These are phyloP conservation scores for Boletus rex-veris DNA, from an alignment of 768 basidiomycete genomes.

Conservation along the genomic window DNA sequence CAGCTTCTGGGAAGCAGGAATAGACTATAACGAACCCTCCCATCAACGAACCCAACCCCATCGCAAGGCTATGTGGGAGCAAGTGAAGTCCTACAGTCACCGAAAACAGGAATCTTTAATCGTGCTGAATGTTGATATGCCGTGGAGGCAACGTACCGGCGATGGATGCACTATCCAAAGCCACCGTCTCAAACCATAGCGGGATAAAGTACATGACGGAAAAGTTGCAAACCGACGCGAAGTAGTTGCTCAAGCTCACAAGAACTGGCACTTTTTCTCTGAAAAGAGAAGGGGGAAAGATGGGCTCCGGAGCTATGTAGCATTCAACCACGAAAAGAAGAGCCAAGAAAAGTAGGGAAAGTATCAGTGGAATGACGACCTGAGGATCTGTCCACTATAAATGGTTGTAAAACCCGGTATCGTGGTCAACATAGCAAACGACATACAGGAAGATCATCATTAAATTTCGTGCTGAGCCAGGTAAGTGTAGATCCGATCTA, in stretches of 20 bases:
- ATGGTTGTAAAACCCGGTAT: not conserved
- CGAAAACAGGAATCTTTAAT: too few relatives aligned
- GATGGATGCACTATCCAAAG: slow-evolving; percentile 6
- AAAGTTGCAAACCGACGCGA: slow-evolving; percentile 11
- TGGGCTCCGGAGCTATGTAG: slow-evolving; percentile 6
- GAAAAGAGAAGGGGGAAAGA: slow-evolving; percentile 9
- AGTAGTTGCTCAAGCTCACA: slow-evolving; percentile 6
- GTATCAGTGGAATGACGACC: slow-evolving; percentile 7
- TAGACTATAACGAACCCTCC: not conserved
- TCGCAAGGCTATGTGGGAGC: slow-evolving; percentile 12
- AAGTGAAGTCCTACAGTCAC: slow-evolving; percentile 10
- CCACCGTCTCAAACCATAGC: slow-evolving; percentile 15
- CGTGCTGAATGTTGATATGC: too few relatives aligned
- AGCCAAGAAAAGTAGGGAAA: slow-evolving; percentile 6
- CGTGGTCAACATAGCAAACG: too few relatives aligned
- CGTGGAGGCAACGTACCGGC: slow-evolving; percentile 3
- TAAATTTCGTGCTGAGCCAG: slow-evolving; percentile 16
- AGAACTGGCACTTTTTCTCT: slow-evolving; percentile 6
- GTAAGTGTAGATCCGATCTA: slow-evolving; percentile 11
- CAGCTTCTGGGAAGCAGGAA: not conserved
- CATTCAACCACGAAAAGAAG: slow-evolving; percentile 8
- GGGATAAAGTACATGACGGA: slow-evolving; percentile 15
- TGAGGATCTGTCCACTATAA: slow-evolving; percentile 6
- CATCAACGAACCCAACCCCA: slow-evolving; percentile 10
- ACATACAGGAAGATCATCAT: slow-evolving; percentile 12